Percentiles rank a stretch among this genome's conserved stretches.
Conservation (phyloP, 768 basidiomycete genomes). For the Crucibulum laeve region DNA sequence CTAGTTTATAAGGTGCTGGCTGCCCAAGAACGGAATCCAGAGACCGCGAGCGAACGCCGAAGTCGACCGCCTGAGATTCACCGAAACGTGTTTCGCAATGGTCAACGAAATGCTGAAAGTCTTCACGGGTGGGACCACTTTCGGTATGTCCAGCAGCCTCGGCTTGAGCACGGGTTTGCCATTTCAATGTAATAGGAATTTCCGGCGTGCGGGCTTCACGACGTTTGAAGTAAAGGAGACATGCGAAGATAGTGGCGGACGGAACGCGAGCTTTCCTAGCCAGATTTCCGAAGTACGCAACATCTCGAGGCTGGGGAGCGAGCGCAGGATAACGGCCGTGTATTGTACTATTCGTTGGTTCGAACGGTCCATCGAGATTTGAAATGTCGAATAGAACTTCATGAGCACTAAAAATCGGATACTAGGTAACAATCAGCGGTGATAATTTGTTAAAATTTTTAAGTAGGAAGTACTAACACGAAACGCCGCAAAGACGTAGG, state of each 20-base stretch:
- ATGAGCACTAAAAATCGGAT: constrained; percentile 35
- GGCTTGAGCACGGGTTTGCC: constrained; percentile 27
- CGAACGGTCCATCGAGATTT: constrained; percentile 9
- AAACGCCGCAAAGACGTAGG: constrained; percentile 46
- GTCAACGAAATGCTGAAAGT: constrained; percentile 36
- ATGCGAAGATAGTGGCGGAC: constrained; percentile 40
- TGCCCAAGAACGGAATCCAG: constrained; percentile 14
- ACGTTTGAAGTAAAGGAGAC: constrained; percentile 43
- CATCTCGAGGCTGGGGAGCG: constrained; percentile 20
- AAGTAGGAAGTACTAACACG: constrained; percentile 29
- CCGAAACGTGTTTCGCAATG: constrained; percentile 38
- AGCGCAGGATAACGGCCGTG: constrained; percentile 23
- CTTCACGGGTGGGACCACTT: constrained; percentile 43
- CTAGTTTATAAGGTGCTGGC: constrained; percentile 32
- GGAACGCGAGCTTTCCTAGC: constrained; percentile 30
- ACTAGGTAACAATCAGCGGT: constrained; percentile 22
- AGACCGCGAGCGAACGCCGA: constrained; percentile 13
- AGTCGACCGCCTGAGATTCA: constrained; percentile 21
- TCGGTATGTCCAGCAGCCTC: constrained; percentile 16
- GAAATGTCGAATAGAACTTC: constrained; percentile 25
- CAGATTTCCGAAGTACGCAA: constrained; percentile 40
- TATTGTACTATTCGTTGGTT: constrained; percentile 9
- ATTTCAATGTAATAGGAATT: constrained; percentile 24
- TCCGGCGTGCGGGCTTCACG: constrained; percentile 26
- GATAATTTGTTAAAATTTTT: constrained; percentile 10